phyloP scores from a whole-genome alignment of 345 rosid genomes.

The Barbarea vulgaris region DNA sequence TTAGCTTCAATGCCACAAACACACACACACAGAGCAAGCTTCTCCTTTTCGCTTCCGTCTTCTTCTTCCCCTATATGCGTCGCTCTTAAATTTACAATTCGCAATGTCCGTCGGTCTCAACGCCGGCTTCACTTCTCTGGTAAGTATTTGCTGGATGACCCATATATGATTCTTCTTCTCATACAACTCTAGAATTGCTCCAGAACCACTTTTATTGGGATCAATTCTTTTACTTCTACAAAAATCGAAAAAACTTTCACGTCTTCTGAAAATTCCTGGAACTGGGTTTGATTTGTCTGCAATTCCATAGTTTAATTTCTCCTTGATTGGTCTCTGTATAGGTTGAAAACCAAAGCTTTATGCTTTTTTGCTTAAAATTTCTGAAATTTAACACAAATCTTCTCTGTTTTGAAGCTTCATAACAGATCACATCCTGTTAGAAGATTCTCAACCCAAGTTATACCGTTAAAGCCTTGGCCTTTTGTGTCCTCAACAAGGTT shows the following conservation, averaged over 20 bases:
- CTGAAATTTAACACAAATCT: background rate
- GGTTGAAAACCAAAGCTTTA: background rate
- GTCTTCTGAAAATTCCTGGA: background rate
- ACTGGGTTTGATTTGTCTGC: background rate
- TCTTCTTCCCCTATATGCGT: slow-evolving; percentile 8
- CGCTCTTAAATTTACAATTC: slow-evolving; percentile 16
- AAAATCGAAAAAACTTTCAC: background rate
- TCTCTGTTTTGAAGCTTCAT: slow-evolving; percentile 30
- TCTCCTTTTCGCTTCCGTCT: background rate
- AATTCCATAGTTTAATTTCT: background rate
- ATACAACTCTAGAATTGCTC: background rate
- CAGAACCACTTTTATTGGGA: background rate
- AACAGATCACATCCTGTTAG: background rate
- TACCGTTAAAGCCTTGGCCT: slow-evolving; percentile 22
- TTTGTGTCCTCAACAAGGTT: slow-evolving; percentile 12
- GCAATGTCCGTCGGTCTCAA: slow-evolving; percentile 38
- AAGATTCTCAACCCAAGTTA: background rate
- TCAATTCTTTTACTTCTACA: background rate
- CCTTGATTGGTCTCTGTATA: background rate
- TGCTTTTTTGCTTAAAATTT: slow-evolving; percentile 12
- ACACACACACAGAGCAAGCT: background rate
- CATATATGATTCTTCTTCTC: background rate
- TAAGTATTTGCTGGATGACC: slow-evolving; percentile 4
- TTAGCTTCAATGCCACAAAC: slow-evolving; percentile 38
- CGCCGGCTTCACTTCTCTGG: slow-evolving; percentile 42